These are phyloP conservation scores for Leishmania mexicana DNA, from an alignment of 208 protist genomes.

Conservation along the genomic window DNA sequence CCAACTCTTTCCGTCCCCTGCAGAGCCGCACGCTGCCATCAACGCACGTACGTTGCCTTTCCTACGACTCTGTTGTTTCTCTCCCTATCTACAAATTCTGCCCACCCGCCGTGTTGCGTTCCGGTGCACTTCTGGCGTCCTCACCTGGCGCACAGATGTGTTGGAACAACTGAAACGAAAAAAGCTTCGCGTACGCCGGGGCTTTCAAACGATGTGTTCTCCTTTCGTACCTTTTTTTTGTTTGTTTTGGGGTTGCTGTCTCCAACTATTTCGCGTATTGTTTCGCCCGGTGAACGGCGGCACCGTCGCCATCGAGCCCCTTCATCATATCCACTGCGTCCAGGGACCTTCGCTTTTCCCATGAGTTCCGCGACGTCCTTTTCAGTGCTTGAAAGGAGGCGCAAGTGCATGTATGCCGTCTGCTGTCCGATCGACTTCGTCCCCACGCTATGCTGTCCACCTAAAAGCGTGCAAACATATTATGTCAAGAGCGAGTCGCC, in stretches of 20 bases:
- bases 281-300: neutral
- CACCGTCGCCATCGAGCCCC: neutral
- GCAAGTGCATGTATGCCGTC: neutral
- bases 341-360: neutral
- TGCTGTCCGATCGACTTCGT: neutral
- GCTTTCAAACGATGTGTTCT: neutral
- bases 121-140: neutral
- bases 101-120: neutral
- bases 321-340: neutral
- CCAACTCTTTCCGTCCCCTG: neutral
- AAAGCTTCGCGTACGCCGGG: neutral
- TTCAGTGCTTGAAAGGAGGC: neutral
- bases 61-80: neutral
- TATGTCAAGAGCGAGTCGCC: neutral
- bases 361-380: neutral
- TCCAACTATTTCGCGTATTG: neutral
- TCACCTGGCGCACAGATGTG: neutral
- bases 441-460: neutral
- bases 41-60: neutral
- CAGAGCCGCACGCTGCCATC: neutral
- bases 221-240: neutral
- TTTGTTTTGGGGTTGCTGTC: no score
- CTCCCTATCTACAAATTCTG: neutral
- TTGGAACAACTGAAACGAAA: neutral
- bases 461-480: neutral